phyloP scores from a whole-genome alignment of 306 rosid species.

The Vicia villosa region DNA sequence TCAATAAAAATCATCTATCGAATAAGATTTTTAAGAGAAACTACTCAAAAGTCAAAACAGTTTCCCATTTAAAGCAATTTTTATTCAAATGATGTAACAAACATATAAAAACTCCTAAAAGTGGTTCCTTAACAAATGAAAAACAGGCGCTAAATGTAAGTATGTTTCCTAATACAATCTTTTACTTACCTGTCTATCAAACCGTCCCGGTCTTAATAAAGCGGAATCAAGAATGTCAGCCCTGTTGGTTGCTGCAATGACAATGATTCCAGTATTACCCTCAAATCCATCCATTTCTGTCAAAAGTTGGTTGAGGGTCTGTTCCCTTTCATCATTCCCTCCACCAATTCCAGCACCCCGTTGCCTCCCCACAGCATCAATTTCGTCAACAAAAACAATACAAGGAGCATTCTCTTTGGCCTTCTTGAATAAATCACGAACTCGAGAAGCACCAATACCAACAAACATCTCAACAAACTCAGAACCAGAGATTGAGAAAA shows the following conservation, averaged over 20 bases:
- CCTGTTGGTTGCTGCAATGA: constrained; percentile 98
- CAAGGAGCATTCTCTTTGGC: constrained; percentile 99
- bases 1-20: too few species aligned
- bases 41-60: too few species aligned
- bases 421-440: constrained; percentile 96
- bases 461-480: constrained; percentile 99
- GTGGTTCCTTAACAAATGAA: too few species aligned
- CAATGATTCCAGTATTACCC: constrained; percentile 94
- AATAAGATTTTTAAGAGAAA: too few species aligned
- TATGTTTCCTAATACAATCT: constrained; percentile 3
- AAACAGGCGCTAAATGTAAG: neutral
- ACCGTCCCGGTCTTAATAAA: constrained; percentile 90
- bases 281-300: constrained; percentile 99
- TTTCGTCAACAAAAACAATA: constrained; percentile 98
- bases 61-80: too few species aligned
- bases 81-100: too few species aligned
- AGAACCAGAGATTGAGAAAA: constrained; percentile 97
- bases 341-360: constrained; percentile 99
- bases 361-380: constrained; percentile 96
- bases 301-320: constrained; percentile 96
- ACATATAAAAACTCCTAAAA: too few species aligned
- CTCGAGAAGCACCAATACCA: constrained; percentile 99
- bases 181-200: constrained; percentile 78
- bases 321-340: constrained; percentile 98
- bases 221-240: constrained; percentile 98